Percentiles rank a stretch among this genome's conserved stretches.
Evolutionary conservation across 805 yeast species (phyloP).

Genomic region (Nakazawaea molendinolei): DNA sequence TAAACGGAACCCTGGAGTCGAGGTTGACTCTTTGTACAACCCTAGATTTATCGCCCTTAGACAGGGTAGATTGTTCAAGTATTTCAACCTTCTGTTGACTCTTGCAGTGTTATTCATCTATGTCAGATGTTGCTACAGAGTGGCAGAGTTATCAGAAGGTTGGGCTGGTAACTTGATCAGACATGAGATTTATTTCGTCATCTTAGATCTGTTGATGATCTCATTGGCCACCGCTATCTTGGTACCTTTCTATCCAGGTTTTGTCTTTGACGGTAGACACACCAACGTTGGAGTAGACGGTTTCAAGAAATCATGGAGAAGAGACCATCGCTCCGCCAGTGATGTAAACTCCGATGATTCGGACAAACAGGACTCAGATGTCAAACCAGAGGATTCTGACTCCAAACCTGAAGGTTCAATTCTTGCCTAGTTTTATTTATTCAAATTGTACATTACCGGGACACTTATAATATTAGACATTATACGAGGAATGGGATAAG

Average conservation of each 20-base stretch:
- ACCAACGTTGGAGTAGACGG: conserved; percentile 14
- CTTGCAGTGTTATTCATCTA: conserved; percentile 48
- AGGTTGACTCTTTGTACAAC: conserved; percentile 25
- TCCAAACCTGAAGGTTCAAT: too few species aligned
- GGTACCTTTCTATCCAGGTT: conserved; percentile 59
- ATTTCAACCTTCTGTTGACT: conserved; percentile 38
- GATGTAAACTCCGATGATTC: too few species aligned
- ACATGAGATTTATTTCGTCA: conserved; percentile 52
- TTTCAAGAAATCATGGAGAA: background rate
- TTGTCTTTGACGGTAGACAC: conserved; percentile 34
- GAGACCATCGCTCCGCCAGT: background rate
- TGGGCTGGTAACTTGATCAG: conserved; percentile 63
- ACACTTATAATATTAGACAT: too few species aligned
- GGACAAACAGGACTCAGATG: too few species aligned
- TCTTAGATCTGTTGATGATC: conserved; percentile 60
- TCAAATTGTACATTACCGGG: too few species aligned
- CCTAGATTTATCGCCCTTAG: conserved; percentile 31
- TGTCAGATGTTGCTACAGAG: conserved; percentile 66
- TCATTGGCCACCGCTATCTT: conserved; percentile 38
- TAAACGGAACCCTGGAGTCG: conserved; percentile 20
- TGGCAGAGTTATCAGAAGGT: conserved; percentile 66
- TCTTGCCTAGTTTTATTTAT: too few species aligned
- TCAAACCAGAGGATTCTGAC: too few species aligned
- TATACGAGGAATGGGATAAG: conserved; percentile 7
- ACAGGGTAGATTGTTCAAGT: conserved; percentile 27